These are phyloP conservation scores for Meyerozyma smithsonii DNA, from an alignment of 1,139 yeast genomes.

Conservation along the genomic window DNA sequence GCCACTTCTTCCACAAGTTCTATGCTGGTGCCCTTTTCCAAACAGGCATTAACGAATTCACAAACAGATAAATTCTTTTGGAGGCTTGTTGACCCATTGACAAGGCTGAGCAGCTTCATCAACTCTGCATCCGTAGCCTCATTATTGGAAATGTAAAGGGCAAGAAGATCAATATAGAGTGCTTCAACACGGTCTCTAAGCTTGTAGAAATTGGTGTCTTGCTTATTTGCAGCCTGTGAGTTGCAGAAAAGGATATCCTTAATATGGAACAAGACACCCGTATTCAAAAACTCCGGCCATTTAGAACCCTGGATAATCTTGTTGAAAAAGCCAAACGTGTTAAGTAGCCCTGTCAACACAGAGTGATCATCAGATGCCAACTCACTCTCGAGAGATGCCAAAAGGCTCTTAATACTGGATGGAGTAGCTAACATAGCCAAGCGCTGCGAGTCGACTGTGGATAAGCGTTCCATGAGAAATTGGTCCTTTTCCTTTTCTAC, in stretches of 20 bases:
- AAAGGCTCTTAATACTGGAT: conserved; percentile 11
- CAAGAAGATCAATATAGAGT: background rate
- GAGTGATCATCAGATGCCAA: conserved; percentile 24
- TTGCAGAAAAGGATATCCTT: conserved; percentile 18
- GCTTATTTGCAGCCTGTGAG: conserved; percentile 18
- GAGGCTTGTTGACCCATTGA: background rate
- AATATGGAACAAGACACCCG: conserved; percentile 12
- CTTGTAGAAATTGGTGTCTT: conserved; percentile 38
- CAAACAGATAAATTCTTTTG: background rate
- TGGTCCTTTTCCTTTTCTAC: background rate
- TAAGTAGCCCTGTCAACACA: conserved; percentile 19
- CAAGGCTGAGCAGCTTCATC: background rate
- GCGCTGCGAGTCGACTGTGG: background rate
- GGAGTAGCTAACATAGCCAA: background rate
- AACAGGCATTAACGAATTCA: background rate
- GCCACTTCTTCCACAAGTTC: conserved; percentile 16
- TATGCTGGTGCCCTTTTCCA: background rate
- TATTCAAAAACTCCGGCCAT: conserved; percentile 5
- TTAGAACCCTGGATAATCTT: conserved; percentile 12
- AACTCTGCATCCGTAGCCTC: background rate
- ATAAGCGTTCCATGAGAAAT: background rate
- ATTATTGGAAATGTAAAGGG: background rate
- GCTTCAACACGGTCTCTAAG: conserved; percentile 36
- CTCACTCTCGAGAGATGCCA: conserved; percentile 18
- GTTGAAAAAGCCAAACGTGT: conserved; percentile 33